phyloP scores from a whole-genome alignment of 2,329 filamentous ascomycete species.

The Epicoccum nigrum region DNA sequence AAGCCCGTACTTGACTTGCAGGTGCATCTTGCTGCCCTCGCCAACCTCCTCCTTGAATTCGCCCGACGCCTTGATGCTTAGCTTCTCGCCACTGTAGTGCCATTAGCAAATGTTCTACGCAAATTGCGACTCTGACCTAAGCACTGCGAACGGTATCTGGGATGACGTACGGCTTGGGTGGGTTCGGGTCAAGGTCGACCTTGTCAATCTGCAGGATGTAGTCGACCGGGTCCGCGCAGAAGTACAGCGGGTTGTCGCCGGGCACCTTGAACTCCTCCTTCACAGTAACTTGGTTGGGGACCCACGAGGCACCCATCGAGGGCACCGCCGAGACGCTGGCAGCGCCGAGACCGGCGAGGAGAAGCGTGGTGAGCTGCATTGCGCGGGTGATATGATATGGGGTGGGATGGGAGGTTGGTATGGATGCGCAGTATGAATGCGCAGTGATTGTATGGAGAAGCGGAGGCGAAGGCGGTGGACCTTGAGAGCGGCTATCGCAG shows the following conservation, averaged over 20 bases:
- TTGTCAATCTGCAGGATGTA: conserved; percentile 78
- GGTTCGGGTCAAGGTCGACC: conserved; percentile 85
- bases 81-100: conserved; percentile 69
- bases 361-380: conserved; percentile 45
- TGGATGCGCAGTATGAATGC: background rate
- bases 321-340: conserved; percentile 54
- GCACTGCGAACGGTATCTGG: too few relatives aligned
- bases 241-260: conserved; percentile 83
- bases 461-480: conserved; percentile 5
- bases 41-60: conserved; percentile 74
- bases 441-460: background rate
- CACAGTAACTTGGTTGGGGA: conserved; percentile 56
- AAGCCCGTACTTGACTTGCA: conserved; percentile 92
- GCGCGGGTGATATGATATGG: background rate
- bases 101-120: background rate
- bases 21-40: conserved; percentile 77
- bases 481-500: conserved; percentile 11
- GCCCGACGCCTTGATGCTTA: conserved; percentile 80
- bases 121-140: too few relatives aligned
- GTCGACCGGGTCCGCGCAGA: conserved; percentile 72
- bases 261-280: conserved; percentile 69
- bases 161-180: conserved; percentile 76
- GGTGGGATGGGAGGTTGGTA: background rate
- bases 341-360: conserved; percentile 53
- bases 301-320: conserved; percentile 46